These are phyloP conservation scores for Parathielavia appendiculata DNA, from an alignment of 495 filamentous ascomycete species.

Conservation along the genomic window DNA sequence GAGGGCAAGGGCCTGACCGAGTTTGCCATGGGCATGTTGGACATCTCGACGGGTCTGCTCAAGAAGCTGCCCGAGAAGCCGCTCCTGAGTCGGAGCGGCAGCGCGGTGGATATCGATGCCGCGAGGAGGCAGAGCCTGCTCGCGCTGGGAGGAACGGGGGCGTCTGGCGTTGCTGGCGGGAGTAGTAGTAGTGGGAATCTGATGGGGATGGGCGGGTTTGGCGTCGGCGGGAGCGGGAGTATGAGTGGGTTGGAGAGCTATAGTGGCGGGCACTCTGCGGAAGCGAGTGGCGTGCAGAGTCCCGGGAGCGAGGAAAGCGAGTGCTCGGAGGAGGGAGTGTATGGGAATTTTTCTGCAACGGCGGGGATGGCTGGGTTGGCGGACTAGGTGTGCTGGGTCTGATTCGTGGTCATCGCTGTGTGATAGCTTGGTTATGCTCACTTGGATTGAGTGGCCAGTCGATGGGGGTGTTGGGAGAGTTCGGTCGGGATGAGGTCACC, in stretches of 20 bases:
- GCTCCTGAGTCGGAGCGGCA: conserved; percentile 40
- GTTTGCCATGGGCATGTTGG: conserved; percentile 69
- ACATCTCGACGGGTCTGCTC: conserved; percentile 53
- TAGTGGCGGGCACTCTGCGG: conserved; percentile 32
- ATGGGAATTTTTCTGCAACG: conserved; percentile 47
- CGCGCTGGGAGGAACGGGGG: conserved; percentile 24
- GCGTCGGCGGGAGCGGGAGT: conserved; percentile 3
- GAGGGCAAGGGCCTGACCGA: conserved; percentile 60
- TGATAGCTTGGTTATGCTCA: not conserved
- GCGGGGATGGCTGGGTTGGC: conserved; percentile 34
- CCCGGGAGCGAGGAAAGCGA: conserved; percentile 39
- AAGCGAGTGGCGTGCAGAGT: conserved; percentile 42
- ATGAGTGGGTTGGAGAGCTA: conserved; percentile 24
- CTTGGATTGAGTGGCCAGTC: not conserved
- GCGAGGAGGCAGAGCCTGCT: conserved; percentile 38
- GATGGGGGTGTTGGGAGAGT: not conserved
- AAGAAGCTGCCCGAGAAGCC: conserved; percentile 56
- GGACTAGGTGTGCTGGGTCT: conserved; percentile 13
- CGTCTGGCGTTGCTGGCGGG: not conserved
- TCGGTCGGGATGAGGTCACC: not conserved
- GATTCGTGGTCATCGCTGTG: not conserved
- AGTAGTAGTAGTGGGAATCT: not conserved
- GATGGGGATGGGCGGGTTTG: conserved; percentile 17
- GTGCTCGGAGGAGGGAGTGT: conserved; percentile 48
- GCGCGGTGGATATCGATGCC: conserved; percentile 40